phyloP scores from a whole-genome alignment of 352 stramenopile species.

The Phytophthora citrophthora region DNA sequence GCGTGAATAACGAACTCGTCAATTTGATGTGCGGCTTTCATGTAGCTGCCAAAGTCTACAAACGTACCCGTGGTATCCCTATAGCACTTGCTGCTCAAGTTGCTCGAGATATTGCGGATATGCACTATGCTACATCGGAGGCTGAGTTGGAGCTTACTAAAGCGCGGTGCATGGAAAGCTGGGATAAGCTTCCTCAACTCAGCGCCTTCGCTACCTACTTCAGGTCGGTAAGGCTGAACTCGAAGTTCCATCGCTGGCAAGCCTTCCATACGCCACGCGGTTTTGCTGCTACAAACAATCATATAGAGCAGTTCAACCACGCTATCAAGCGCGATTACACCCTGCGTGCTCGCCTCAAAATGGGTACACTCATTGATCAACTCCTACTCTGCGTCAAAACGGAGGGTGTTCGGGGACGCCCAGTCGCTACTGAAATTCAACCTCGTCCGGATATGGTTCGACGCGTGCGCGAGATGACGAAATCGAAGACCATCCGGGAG shows the following conservation, averaged over 20 bases:
- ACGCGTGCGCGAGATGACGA: constrained; percentile 3
- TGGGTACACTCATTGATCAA: constrained; percentile 2
- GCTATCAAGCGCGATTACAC: neutral
- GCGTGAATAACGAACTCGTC: constrained; percentile 4
- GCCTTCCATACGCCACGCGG: constrained; percentile 3
- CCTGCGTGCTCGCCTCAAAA: neutral
- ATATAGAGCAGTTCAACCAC: neutral
- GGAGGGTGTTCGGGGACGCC: neutral
- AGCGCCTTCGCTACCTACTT: constrained; percentile 1
- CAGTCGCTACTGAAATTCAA: neutral
- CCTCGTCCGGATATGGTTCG: constrained; percentile 4
- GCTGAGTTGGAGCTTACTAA: neutral
- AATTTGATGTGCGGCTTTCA: constrained; percentile 7
- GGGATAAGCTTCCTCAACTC: neutral
- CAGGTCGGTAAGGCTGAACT: neutral
- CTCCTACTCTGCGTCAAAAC: constrained; percentile 8
- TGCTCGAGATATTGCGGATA: neutral
- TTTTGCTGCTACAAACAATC: constrained; percentile 1
- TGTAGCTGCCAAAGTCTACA: constrained; percentile 2
- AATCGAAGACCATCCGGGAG: neutral
- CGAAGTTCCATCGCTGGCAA: constrained; percentile 1
- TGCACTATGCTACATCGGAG: neutral
- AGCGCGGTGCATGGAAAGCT: neutral
- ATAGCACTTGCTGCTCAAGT: neutral
- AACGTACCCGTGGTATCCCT: neutral